Evolutionary conservation across 2,329 filamentous ascomycete species (phyloP).

Genomic region (Cylindrodendrum hubeiense): DNA sequence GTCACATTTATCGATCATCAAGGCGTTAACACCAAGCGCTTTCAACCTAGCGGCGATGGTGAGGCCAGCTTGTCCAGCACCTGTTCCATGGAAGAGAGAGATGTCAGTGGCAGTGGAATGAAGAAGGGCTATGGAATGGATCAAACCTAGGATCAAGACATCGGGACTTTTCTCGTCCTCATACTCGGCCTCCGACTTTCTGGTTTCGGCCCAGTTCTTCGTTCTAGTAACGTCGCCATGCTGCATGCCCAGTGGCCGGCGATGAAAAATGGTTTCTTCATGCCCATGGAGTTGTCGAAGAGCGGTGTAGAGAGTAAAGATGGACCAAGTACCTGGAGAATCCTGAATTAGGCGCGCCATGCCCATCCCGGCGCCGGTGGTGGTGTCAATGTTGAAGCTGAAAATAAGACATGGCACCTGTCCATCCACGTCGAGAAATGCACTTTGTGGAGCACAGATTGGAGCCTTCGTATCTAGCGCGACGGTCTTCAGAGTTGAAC

Average conservation of each 20-base stretch:
- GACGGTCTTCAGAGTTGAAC: conserved; percentile 57
- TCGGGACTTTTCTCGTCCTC: conserved; percentile 61
- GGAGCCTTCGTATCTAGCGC: conserved; percentile 59
- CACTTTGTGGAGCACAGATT: conserved; percentile 56
- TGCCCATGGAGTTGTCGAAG: conserved; percentile 66
- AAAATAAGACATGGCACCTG: conserved; percentile 66
- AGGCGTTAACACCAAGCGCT: conserved; percentile 65
- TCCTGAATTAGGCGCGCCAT: conserved; percentile 62
- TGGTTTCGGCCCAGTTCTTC: conserved; percentile 71
- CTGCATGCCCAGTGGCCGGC: conserved; percentile 66
- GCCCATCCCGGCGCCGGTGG: conserved; percentile 67
- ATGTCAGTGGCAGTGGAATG: background rate
- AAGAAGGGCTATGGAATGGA: fast-evolving
- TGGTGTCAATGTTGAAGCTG: conserved; percentile 66
- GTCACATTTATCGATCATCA: conserved; percentile 69
- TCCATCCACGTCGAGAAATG: conserved; percentile 61
- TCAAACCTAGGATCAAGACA: conserved; percentile 71
- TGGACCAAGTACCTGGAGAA: conserved; percentile 62
- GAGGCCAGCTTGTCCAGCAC: conserved; percentile 72
- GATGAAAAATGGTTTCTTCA: conserved; percentile 61
- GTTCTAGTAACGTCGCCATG: conserved; percentile 64
- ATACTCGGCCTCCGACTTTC: conserved; percentile 61
- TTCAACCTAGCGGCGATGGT: conserved; percentile 69
- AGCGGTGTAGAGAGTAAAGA: conserved; percentile 73
- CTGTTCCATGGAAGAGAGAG: conserved; percentile 47